phyloP scores from a whole-genome alignment of 805 yeast genomes.

The Starmerella davenportii region DNA sequence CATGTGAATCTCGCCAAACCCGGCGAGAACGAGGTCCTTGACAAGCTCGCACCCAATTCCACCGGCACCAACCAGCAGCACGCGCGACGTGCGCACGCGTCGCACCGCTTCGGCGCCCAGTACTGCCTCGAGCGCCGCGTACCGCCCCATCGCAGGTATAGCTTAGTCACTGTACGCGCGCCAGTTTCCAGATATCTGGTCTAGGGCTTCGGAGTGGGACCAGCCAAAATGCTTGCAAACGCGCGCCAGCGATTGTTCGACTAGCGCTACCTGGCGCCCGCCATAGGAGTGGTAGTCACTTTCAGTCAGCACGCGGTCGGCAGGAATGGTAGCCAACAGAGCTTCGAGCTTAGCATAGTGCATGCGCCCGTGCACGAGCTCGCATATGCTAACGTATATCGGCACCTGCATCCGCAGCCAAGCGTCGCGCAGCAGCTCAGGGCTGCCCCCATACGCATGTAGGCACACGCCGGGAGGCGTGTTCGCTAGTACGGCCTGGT shows the following conservation, averaged over 20 bases:
- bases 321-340: constrained; percentile 24
- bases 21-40: constrained; percentile 94
- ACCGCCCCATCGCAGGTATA: constrained; percentile 4
- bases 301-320: constrained; percentile 30
- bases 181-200: constrained; percentile 4
- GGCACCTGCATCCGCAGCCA: constrained; percentile 16
- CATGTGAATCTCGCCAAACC: constrained; percentile 25
- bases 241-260: constrained; percentile 2
- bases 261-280: constrained; percentile 12
- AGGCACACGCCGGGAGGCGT: constrained; percentile 33
- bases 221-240: constrained; percentile 4
- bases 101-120: constrained; percentile 13
- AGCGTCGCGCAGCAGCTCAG: constrained; percentile 30
- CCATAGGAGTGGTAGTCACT: constrained; percentile 31
- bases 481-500: constrained; percentile 26
- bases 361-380: constrained; percentile 28
- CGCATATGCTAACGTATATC: constrained; percentile 38
- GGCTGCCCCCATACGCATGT: constrained; percentile 76
- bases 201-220: constrained; percentile 2
- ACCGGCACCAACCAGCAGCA: constrained; percentile 93
- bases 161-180: too few relatives aligned
- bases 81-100: constrained; percentile 19
- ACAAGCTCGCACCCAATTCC: constrained; percentile 99
- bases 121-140: constrained; percentile 8
- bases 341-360: constrained; percentile 20